Base-by-base conservation (phyloP, 1,284 basidiomycete genomes). In the Naganishia sp. region DNA sequence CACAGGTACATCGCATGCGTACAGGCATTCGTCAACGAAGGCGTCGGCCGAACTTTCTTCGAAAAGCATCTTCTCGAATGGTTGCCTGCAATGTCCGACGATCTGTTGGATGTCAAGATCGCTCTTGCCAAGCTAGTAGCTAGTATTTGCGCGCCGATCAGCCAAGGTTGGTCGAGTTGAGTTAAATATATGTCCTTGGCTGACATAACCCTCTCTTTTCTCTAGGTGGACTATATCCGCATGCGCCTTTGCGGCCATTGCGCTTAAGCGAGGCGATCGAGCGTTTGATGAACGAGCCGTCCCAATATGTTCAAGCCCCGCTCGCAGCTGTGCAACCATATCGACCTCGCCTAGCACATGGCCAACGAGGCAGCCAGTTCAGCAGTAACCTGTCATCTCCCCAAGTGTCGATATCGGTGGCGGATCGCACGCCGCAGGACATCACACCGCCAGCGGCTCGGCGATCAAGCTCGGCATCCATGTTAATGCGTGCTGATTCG, bases 31-130 rank as follows among this genome's bases (percentile, higher is more conserved):
- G 79, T 85, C 64, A 79, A 81, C 47, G 72, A 74, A 21, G 77
- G 80, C n/a, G 68, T 75, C 73, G 25, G 79, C 74, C 74, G 72
- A 67, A 74, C 71, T 21, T 76, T 81, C 42, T 80, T 85, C 66
- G 86, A 88, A 73, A 83, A 85, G 65, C 79, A 83, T 51, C 85
- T 89, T 69, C 85, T 92, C 76, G 78, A 82, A 54, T 79, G 83
- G 17, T 78, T 96, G 13, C 79, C 82, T 39, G 74, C 76, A 54
- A 83, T 96, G 54, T 85, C 85, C 17, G 74, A 81, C 43, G 92
- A 95, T 74, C 76, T 97, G 28, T 82, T 92, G 56, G 93, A 94
- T 72, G 92, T 98, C 53, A 85, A 93, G 49, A 91, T 97, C 66
- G 88, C 87, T 7, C 83, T 94, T 1, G 88, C 93, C 15, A 85